Evolutionary conservation across 2,329 filamentous ascomycete species (phyloP).

Genomic region (Epicoccum sorghinum): DNA sequence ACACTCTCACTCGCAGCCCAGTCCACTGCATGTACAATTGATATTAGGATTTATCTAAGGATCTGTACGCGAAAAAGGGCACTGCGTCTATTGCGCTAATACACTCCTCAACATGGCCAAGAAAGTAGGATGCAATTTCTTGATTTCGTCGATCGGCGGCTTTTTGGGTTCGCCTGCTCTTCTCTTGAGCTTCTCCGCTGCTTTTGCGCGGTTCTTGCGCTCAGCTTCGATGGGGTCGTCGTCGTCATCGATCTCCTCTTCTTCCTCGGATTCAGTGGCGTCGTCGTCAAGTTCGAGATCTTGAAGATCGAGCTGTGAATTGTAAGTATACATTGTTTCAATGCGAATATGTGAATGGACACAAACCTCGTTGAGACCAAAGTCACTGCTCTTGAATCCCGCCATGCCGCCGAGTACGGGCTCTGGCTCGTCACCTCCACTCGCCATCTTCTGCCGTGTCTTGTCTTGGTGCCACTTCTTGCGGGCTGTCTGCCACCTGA

Average conservation of each 20-base stretch:
- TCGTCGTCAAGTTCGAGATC: conserved; percentile 82
- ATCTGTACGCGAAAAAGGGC: not conserved
- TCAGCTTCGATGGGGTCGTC: conserved; percentile 88
- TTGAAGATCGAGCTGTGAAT: conserved; percentile 70
- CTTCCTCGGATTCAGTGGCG: conserved; percentile 61
- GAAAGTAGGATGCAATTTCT: conserved; percentile 81
- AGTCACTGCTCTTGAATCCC: conserved; percentile 80
- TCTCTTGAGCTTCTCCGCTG: conserved; percentile 78
- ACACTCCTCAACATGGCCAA: conserved; percentile 81
- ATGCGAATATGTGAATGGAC: not conserved
- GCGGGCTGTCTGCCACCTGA: conserved; percentile 90
- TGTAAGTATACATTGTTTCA: conserved; percentile 9
- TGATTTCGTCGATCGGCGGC: conserved; percentile 76
- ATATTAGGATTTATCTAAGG: conserved; percentile 7
- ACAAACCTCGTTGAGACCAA: conserved; percentile 79
- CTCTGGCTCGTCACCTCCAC: conserved; percentile 62
- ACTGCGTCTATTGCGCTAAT: conserved; percentile 58
- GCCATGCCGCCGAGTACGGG: conserved; percentile 46
- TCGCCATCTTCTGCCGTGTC: conserved; percentile 98
- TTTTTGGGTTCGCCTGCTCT: conserved; percentile 85
- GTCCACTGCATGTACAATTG: not conserved
- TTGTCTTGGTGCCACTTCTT: conserved; percentile 99
- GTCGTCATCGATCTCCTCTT: conserved; percentile 70
- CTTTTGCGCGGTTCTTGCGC: conserved; percentile 75
- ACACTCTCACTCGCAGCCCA: not conserved